Evolutionary conservation across 257 asterid species (phyloP), one percentile per base, ranked within the genome.

Genomic region (Solanum medicagineum): DNA sequence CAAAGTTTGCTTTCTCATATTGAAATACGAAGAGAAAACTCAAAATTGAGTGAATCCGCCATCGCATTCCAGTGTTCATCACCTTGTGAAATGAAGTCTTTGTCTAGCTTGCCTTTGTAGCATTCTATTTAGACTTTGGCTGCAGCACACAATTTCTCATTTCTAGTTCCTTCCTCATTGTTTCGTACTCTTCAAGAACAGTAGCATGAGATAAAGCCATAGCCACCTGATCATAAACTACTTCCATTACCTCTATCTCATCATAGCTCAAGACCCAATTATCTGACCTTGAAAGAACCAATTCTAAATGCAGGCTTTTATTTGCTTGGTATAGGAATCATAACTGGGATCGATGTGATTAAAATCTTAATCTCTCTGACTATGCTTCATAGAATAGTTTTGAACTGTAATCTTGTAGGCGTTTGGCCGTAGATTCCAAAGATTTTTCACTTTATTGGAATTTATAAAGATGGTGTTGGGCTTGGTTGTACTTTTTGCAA

Each of bases 11-110:
- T 49, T 80, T 74, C 56, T 81, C 83, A 51, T 88, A 88, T 65
- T 81, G 87, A 83, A 83, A 82, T 10, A 90, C n/a, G 65, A 89
- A 88, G 24, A 88, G 85, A 56, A 90, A 69, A 13, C 90, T 86
- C 66, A 89, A 79, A 65, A 88, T 87, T 1, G 90, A 88, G 68
- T 88, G 91, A 90, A 90, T 66, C 1, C 86, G 91, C 81, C 83
- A 81, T 88, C 92, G 81, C 92, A 90, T 88, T 70, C 92, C 92
- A 71, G 87, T 88, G 87, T 87, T 87, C 92, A 87, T 90, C 73
- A 90, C 92, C 83, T 81, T 90, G 59, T 88, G 91, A 75, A 90
- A 90, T 10, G 86, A 85, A 85, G 83, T 81, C 81, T 90, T 88
- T 45, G 91, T 87, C 40, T 88, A 81, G 85, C 91, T 88, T 56